Evolutionary conservation across 345 rosid genomes (phyloP).

Genomic region (Physaria fendleri): DNA sequence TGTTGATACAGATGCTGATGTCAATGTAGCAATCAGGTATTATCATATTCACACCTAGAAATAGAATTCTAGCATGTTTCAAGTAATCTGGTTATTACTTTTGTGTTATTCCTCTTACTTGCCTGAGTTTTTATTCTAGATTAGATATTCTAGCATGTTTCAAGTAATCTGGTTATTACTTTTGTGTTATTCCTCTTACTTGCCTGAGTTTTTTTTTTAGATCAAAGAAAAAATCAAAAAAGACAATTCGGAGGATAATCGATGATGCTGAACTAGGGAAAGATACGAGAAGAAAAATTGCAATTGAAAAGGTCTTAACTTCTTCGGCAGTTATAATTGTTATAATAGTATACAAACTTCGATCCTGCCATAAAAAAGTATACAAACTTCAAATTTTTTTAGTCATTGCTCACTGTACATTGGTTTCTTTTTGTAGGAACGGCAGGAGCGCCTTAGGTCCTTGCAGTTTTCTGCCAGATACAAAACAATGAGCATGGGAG

Average conservation of each 20-base stretch:
- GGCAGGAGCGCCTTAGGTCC: conserved; percentile 90
- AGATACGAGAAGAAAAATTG: conserved; percentile 93
- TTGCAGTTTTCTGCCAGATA: conserved; percentile 76
- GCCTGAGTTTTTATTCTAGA: conserved; percentile 4
- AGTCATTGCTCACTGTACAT: conserved; percentile 10
- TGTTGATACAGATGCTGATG: conserved; percentile 59
- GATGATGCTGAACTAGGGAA: conserved; percentile 99
- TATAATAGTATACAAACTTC: background rate
- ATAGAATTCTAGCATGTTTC: conserved; percentile 11
- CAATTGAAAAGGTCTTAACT: conserved; percentile 78
- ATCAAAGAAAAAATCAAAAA: conserved; percentile 63
- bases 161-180: conserved; percentile 4
- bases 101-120: conserved; percentile 18
- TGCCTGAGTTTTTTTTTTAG: conserved; percentile 31
- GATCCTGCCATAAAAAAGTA: background rate
- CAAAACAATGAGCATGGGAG: conserved; percentile 38
- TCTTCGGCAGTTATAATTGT: conserved; percentile 1
- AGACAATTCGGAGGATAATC: conserved; percentile 86
- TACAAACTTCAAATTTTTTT: no score
- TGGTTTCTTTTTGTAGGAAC: conserved; percentile 54
- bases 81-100: conserved; percentile 1
- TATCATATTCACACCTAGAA: background rate
- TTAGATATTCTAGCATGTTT: conserved; percentile 6
- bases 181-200: conserved; percentile 15
- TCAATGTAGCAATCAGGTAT: conserved; percentile 48